Evolutionary conservation across 2,329 filamentous ascomycete genomes (phyloP), one percentile per base, ranked within the genome.

Genomic region (Fusarium sarcochroum): DNA sequence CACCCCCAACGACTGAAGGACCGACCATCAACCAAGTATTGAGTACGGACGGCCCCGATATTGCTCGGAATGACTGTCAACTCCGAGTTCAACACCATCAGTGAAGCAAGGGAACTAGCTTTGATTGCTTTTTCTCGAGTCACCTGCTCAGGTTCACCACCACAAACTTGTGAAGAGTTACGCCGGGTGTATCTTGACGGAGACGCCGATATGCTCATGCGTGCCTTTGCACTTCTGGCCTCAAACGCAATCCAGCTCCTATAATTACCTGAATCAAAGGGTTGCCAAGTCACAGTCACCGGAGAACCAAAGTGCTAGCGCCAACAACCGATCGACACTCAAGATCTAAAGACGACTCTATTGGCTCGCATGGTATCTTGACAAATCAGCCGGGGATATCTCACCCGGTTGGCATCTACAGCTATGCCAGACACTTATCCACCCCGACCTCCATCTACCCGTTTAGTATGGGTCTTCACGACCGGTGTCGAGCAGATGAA

Each of bases 301-400:
- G 41, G 21, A 64, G 44, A n/a, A 14, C n/a, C 25, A 63, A 41
- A 45, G 23, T 53, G 48, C 23, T 70, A 63, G 70, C 68, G 65
- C 68, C 66, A 73, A 66, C 66, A 62, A 48, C 54, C 41, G 61
- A 70, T 66, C 59, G 63, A 58, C 46, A 50, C 20, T 37, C 44
- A 48, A 58, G 51, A 61, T 56, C 41, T 37, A 34, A 38, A 42
- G 41, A 51, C 40, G 15, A 41, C 45, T 58, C 52, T 59, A 68
- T 58, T 73, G 59, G 61, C 17, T 61, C 55, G 56, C 58, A 27
- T 63, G 34, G 10, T 17, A 35, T 34, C 54, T 48, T 37, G 18
- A 44, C 58, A 44, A 56, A 63, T 48, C 41, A 56, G 21, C 7
- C 27, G 27, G n/a, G 30, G 41, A 34, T 37, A 55, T 48, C 55